A percentile compares a stretch with the other conserved stretches of the same genome.
Evolutionary conservation across 495 filamentous ascomycete genomes (phyloP).

Genomic region (Daldinia decipiens): DNA sequence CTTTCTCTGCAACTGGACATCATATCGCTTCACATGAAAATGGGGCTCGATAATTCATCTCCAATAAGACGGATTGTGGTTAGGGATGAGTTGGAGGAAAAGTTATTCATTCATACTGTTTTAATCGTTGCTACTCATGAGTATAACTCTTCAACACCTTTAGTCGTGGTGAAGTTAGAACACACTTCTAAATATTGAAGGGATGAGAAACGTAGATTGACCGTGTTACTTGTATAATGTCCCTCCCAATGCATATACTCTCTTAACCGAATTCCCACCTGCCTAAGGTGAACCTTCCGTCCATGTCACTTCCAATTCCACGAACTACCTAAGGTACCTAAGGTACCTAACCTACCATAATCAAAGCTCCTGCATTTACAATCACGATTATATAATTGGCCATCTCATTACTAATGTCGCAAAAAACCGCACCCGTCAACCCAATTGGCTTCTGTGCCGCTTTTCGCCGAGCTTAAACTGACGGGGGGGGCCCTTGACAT

Average conservation of each 20-base stretch:
- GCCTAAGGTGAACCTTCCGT: neutral
- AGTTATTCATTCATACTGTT: neutral
- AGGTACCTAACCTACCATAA: too few species aligned
- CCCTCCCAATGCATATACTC: neutral
- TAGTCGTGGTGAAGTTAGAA: neutral
- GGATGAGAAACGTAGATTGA: neutral
- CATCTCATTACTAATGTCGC: slow-evolving; percentile 28
- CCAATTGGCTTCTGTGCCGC: slow-evolving; percentile 15
- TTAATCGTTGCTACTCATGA: neutral
- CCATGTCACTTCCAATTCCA: neutral
- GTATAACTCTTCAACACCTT: neutral
- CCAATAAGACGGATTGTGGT: neutral
- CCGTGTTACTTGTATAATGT: neutral
- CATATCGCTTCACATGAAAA: neutral
- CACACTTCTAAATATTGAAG: neutral
- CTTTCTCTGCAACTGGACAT: too few species aligned
- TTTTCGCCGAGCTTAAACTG: slow-evolving; percentile 24
- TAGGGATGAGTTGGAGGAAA: neutral
- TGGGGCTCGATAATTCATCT: neutral
- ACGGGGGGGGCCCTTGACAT: slow-evolving; percentile 57
- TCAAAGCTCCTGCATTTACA: slow-evolving; percentile 17
- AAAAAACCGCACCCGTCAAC: neutral
- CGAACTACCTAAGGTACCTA: neutral
- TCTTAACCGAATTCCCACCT: slow-evolving; percentile 1
- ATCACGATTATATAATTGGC: slow-evolving; percentile 35